Percentiles rank a stretch among this genome's conserved stretches.
phyloP scores from a whole-genome alignment of 257 asterid genomes.

The Solanum microdontum region DNA sequence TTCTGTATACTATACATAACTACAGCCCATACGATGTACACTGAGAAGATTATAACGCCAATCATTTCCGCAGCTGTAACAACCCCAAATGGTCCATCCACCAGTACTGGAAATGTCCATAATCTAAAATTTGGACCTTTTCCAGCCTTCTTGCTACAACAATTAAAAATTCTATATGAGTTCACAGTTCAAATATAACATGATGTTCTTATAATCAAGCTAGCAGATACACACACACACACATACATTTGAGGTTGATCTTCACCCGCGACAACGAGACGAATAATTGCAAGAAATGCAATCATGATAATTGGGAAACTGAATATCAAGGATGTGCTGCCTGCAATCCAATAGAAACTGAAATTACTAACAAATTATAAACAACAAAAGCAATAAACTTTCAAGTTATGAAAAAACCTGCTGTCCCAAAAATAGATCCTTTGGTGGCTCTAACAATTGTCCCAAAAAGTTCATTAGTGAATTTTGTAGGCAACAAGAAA shows the following conservation, averaged over 20 bases:
- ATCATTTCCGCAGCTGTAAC: slow-evolving; percentile 80
- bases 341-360: slow-evolving; percentile 19
- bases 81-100: slow-evolving; percentile 84
- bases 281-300: slow-evolving; percentile 48
- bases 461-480: not conserved
- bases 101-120: slow-evolving; percentile 80
- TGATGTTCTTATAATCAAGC: not conserved
- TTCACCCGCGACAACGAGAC: slow-evolving; percentile 35
- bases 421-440: slow-evolving; percentile 27
- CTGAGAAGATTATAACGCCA: slow-evolving; percentile 40
- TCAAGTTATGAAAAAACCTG: slow-evolving; percentile 29
- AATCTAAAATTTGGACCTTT: slow-evolving; percentile 36
- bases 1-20: slow-evolving; percentile 25
- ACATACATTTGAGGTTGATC: slow-evolving; percentile 32
- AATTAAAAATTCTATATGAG: not conserved
- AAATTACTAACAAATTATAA: not conserved
- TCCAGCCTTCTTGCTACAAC: slow-evolving; percentile 21
- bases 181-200: not conserved
- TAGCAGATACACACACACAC: not conserved
- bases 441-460: slow-evolving; percentile 10
- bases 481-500: slow-evolving; percentile 33
- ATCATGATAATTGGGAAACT: slow-evolving; percentile 61
- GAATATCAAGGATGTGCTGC: slow-evolving; percentile 37
- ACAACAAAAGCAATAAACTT: not conserved
- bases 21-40: slow-evolving; percentile 55